Percentiles rank a stretch among this genome's conserved stretches.
Evolutionary conservation across 208 protist genomes (phyloP).

Genomic region (Trypanosoma platydactyli): DNA sequence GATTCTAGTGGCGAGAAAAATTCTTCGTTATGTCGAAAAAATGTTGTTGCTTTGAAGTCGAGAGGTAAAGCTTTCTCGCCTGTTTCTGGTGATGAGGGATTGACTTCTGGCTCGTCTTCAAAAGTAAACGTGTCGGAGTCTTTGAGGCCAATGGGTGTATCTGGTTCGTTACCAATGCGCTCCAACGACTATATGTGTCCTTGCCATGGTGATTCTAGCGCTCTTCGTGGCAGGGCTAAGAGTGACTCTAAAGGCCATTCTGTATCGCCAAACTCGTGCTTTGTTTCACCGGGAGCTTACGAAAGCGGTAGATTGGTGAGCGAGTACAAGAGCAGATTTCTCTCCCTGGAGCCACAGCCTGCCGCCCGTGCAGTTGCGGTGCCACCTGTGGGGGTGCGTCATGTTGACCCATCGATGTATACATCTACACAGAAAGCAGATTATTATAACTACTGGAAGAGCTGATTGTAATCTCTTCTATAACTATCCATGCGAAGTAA

Average conservation of each 20-base stretch:
- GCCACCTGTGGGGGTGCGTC: constrained; percentile 26
- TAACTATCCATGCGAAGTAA: neutral
- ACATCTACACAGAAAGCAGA: constrained; percentile 40
- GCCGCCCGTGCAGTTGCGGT: constrained; percentile 4
- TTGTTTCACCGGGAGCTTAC: too few species aligned
- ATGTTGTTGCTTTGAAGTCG: too few species aligned
- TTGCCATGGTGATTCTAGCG: constrained; percentile 31
- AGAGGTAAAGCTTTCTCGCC: too few species aligned
- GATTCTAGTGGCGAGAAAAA: neutral
- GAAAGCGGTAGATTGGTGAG: constrained; percentile 26
- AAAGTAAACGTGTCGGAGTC: neutral
- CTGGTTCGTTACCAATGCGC: neutral
- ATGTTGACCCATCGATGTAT: constrained; percentile 68
- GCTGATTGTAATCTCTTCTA: constrained; percentile 2
- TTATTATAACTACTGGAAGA: constrained; percentile 32
- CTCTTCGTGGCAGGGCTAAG: constrained; percentile 31
- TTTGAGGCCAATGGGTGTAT: neutral
- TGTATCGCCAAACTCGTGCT: neutral
- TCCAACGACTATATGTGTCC: constrained; percentile 16
- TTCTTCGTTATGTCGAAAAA: neutral
- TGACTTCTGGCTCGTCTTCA: neutral
- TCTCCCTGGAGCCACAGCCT: constrained; percentile 11
- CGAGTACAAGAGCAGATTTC: constrained; percentile 58
- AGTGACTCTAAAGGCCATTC: constrained; percentile 22
- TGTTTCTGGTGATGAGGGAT: neutral